Base-by-base conservation (phyloP, 75 land plant species). In the Pseudotsuga menziesii region DNA sequence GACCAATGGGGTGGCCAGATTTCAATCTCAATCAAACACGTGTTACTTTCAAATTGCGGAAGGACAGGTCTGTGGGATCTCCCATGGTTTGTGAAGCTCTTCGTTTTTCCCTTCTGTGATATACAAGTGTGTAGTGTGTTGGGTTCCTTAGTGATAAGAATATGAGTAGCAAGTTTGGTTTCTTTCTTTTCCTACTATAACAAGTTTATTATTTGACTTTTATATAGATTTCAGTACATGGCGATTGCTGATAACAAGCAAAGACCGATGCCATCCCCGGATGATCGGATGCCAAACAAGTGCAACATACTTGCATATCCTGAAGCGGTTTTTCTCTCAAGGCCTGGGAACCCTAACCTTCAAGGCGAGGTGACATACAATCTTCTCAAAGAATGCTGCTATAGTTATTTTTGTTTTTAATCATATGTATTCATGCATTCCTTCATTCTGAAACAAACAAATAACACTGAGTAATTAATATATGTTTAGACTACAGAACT, bases 161-260 rank as follows among this genome's bases (percentile, higher is more conserved):
- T 69, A 22, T 7, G 1, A 32, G 19, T 64, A 64, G 9, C 69
- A 69, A n/a, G 20, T 69, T 61, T 41, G n/a, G 19, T 7, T 20
- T 9, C 60, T 12, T 22, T 75, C 7, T 5, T 58, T 78, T 57
- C 19, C 35, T 75, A 17, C 56, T 54, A 29, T 75, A 70, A 81
- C 20, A 48, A n/a, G 14, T 23, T 52, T 83, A 56, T 48, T 73
- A 48, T 36, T 20, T 69, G 16, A 55, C 57, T 57, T 76, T 61
- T 77, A 17, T 76, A 26, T 48, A 96, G 99, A 83, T 96, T 95
- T 80, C 86, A 88, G 7, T 89, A 91, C 83, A 93, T 95, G 93
- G 93, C 93, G 5, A 63, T 93, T 77, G 77, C 93, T 12, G 93
- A 93, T 63, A 75, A 81, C 76, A 84, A 85, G 73, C 90, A 89